Conservation (phyloP, 2,329 filamentous ascomycete species). For the Arthroderma sp. region DNA sequence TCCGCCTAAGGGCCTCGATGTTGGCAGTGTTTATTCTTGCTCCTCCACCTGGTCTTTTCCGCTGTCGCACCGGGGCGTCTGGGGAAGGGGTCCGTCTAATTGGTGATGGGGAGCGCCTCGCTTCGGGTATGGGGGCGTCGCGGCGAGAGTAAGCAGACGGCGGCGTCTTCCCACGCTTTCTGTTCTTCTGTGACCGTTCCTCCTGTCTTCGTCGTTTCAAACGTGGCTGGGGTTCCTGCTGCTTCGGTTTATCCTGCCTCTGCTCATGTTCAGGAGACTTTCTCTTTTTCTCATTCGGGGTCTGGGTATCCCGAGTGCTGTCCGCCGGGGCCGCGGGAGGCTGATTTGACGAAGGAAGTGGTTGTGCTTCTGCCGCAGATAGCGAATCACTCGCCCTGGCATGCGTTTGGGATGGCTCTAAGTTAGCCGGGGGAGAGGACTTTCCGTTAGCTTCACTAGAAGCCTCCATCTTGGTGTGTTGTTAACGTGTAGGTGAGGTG, state of each 20-base stretch:
- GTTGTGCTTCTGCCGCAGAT: not conserved
- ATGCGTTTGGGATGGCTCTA: not conserved
- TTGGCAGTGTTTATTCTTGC: conserved; percentile 31
- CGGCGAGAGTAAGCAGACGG: conserved; percentile 32
- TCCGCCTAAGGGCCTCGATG: conserved; percentile 29
- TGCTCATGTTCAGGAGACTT: conserved; percentile 20
- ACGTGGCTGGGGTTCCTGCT: conserved; percentile 19
- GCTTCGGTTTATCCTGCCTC: conserved; percentile 17
- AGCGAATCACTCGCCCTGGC: not conserved
- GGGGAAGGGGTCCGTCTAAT: conserved; percentile 31
- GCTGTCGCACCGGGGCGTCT: conserved; percentile 30
- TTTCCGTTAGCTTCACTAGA: not conserved
- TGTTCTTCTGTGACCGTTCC: conserved; percentile 28
- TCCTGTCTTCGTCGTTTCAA: conserved; percentile 31
- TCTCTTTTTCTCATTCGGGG: conserved; percentile 20
- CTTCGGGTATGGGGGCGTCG: conserved; percentile 21
- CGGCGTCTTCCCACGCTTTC: conserved; percentile 27
- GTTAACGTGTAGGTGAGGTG: not conserved
- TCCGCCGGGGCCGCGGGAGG: not conserved
- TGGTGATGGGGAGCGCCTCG: conserved; percentile 31
- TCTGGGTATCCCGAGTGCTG: not conserved
- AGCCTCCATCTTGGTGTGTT: not conserved
- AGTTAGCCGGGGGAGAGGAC: not conserved
- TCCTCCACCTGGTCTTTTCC: conserved; percentile 37
- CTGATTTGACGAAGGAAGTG: not conserved